These are phyloP conservation scores for Ceratocystis papillata DNA, from an alignment of 2,329 filamentous ascomycete species.

Conservation along the genomic window DNA sequence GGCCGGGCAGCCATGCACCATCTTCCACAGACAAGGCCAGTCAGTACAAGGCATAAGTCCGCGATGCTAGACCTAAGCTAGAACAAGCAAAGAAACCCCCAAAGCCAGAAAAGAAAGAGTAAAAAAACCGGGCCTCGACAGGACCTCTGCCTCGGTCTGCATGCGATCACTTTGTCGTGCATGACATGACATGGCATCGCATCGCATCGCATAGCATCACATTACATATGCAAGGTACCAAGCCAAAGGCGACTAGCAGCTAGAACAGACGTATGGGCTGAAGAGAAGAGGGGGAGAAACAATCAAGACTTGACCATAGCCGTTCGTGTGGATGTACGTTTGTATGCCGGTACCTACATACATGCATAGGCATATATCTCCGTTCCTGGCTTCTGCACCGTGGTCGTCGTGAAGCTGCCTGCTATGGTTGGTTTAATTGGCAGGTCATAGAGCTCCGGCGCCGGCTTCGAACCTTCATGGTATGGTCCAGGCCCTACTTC, in stretches of 20 bases:
- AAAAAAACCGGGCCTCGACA: slow-evolving; percentile 1
- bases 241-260: neutral
- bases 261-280: neutral
- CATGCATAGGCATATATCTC: neutral
- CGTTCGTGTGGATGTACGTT: neutral
- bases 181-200: slow-evolving; percentile 3
- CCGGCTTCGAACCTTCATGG: too few species aligned
- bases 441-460: too few species aligned
- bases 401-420: neutral
- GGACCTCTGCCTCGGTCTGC: slow-evolving; percentile 2
- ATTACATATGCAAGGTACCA: slow-evolving; percentile 19
- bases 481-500: neutral
- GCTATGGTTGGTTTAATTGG: neutral
- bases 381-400: slow-evolving; percentile 8
- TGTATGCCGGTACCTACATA: neutral
- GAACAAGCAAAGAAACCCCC: neutral
- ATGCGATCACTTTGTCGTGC: slow-evolving; percentile 18
- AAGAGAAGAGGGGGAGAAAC: slow-evolving; percentile 4
- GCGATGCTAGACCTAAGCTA: neutral
- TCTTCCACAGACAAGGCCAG: neutral
- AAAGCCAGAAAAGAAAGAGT: neutral
- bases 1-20: neutral
- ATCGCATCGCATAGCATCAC: neutral
- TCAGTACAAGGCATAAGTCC: neutral
- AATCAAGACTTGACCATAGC: neutral